phyloP scores from a whole-genome alignment of 2,329 filamentous ascomycete genomes.

The Camillea tinctor region DNA sequence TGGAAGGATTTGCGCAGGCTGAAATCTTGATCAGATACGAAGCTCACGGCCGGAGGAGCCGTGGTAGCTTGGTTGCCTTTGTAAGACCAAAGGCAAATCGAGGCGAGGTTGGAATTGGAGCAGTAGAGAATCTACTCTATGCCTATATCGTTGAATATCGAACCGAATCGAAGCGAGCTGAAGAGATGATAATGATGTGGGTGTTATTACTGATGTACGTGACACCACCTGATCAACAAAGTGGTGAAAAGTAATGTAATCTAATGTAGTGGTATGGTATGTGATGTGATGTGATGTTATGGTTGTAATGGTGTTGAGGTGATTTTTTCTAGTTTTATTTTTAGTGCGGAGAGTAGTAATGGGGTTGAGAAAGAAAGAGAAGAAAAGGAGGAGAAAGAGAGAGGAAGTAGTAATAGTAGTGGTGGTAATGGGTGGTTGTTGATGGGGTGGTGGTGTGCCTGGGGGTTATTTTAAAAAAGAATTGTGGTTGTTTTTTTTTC shows the following conservation, averaged over 20 bases:
- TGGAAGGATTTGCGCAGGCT: conserved; percentile 62
- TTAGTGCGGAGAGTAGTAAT: background rate
- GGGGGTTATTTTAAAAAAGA: background rate
- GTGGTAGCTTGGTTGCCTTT: conserved; percentile 62
- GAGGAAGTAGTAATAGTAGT: background rate
- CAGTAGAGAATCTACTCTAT: background rate
- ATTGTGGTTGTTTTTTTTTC: conserved; percentile 1
- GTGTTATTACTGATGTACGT: background rate
- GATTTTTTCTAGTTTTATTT: conserved; percentile 1
- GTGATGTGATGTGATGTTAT: too few relatives aligned
- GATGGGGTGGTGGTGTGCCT: background rate
- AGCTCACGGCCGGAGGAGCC: conserved; percentile 61
- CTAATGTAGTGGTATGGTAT: too few relatives aligned
- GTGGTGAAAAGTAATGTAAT: background rate
- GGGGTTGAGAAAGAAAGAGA: background rate
- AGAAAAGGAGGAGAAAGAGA: conserved; percentile 1
- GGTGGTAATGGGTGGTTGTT: conserved; percentile 2
- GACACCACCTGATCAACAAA: background rate
- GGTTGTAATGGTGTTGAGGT: conserved; percentile 1
- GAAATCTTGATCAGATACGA: conserved; percentile 70
- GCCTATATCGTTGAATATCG: background rate
- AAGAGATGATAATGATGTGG: background rate
- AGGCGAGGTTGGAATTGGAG: background rate
- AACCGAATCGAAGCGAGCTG: background rate
- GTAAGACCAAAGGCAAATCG: conserved; percentile 64